Base-by-base conservation (phyloP, 192 early-diverging fungal genomes). In the Rhizophagus prolifer region DNA sequence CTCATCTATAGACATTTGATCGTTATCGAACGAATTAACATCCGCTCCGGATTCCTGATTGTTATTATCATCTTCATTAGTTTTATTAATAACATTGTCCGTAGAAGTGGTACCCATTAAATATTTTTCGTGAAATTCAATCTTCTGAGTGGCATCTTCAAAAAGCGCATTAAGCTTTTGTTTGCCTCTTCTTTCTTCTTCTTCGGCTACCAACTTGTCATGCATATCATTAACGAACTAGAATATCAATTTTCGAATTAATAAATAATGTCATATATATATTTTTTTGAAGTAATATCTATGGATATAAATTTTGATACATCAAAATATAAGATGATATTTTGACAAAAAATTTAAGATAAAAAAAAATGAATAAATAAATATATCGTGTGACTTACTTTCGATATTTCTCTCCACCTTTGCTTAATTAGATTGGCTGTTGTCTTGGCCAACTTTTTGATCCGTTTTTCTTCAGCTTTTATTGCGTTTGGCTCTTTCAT, bases 341-440 rank as follows among this genome's bases (percentile, higher is more conserved):
- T 14, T 82, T 44, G 41, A 44, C 90, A 16, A 94, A 70, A 67
- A 21, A 54, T 7, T 21, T 21, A 54, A 16, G 14, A 54, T 54
- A 54, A 54, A 54, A 54, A 50, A 54, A 54, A 54, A 50, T 16
- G 13, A 9, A 30, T 31, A 58, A 58, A 38, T 46, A 44, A n/a
- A 69, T 69, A 70, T 25, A 73, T 26, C 23, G 41, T 46, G 34
- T 64, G 34, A 23, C 28, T 79, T 79, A 59, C 88, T 84, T n/a
- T 92, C 84, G 90, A 85, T 3, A 92, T 86, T n/a, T 85, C 82
- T n/a, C 84, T 81, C 94, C 94, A 95, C 72, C 88, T 89, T 54
- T 87, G 86, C 74, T 88, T 87, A 9, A 95, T 87, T 70, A 91
- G 87, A 58, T 85, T 84, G 9, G 84, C 84, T 0, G 90, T 88